Conservation (phyloP, 129 eudicot species). For the Dittrichia graveolens region DNA sequence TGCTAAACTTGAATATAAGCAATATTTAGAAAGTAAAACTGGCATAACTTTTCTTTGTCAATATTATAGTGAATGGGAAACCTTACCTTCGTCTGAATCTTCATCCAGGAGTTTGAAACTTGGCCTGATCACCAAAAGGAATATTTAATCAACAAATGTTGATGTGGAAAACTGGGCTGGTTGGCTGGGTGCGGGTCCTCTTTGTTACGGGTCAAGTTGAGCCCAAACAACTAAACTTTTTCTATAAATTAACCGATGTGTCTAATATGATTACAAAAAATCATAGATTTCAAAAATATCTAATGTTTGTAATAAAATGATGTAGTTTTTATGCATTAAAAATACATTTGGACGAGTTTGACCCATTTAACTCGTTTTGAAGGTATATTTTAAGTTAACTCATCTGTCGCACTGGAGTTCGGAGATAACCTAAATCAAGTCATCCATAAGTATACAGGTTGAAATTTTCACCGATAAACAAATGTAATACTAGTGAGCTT, state of each 20-base stretch:
- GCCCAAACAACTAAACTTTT: neutral
- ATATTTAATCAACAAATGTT: slow-evolving; percentile 6
- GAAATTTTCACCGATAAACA: neutral
- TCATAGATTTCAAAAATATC: neutral
- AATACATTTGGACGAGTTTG: slow-evolving; percentile 7
- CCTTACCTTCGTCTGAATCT: slow-evolving; percentile 68
- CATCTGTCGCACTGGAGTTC: neutral
- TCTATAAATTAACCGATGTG: neutral
- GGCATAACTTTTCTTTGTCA: neutral
- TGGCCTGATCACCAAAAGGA: slow-evolving; percentile 57
- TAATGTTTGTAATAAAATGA: neutral
- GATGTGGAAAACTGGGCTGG: slow-evolving; percentile 23
- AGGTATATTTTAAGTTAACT: neutral
- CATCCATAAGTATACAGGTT: neutral
- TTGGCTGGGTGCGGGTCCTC: neutral
- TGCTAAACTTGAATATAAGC: slow-evolving; percentile 17
- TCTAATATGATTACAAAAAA: neutral
- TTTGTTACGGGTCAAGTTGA: neutral
- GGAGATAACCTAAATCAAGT: neutral
- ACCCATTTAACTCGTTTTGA: neutral
- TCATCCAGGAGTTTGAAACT: slow-evolving; percentile 88
- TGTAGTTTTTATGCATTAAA: slow-evolving; percentile 9
- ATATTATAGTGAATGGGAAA: neutral
- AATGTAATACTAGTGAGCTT: neutral
- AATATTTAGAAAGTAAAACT: slow-evolving; percentile 13